These are phyloP conservation scores for Pichia sp. DNA, from an alignment of 1,139 yeast genomes.

Conservation along the genomic window DNA sequence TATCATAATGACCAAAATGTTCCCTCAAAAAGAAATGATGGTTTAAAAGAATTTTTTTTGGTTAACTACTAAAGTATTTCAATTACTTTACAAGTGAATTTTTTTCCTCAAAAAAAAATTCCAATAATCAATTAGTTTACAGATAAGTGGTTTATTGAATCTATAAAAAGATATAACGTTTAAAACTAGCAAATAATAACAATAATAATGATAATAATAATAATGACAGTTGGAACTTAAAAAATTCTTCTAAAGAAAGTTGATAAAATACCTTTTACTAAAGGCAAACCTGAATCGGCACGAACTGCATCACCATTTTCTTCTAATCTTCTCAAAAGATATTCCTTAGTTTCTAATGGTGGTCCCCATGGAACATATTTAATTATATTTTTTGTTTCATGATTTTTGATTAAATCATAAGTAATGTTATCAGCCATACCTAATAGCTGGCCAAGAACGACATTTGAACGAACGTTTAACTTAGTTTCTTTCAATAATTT, in stretches of 20 bases:
- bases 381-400: constrained; percentile 69
- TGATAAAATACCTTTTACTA: constrained; percentile 50
- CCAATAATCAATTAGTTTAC: too few relatives aligned
- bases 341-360: constrained; percentile 87
- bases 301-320: constrained; percentile 97
- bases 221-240: too few relatives aligned
- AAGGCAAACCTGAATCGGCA: constrained; percentile 77
- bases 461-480: constrained; percentile 43
- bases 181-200: too few relatives aligned
- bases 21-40: not conserved
- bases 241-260: constrained; percentile 41
- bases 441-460: constrained; percentile 82
- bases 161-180: too few relatives aligned
- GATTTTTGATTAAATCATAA: constrained; percentile 58
- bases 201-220: too few relatives aligned
- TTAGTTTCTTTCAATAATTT: constrained; percentile 36
- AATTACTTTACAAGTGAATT: too few relatives aligned
- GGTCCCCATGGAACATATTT: constrained; percentile 99
- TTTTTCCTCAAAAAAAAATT: too few relatives aligned
- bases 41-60: too few relatives aligned
- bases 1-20: too few relatives aligned
- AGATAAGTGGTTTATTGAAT: too few relatives aligned
- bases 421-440: constrained; percentile 97
- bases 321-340: constrained; percentile 82
- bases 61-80: too few relatives aligned